phyloP scores from a whole-genome alignment of 2,329 filamentous ascomycete species.

The Parafenestella ontariensis region DNA sequence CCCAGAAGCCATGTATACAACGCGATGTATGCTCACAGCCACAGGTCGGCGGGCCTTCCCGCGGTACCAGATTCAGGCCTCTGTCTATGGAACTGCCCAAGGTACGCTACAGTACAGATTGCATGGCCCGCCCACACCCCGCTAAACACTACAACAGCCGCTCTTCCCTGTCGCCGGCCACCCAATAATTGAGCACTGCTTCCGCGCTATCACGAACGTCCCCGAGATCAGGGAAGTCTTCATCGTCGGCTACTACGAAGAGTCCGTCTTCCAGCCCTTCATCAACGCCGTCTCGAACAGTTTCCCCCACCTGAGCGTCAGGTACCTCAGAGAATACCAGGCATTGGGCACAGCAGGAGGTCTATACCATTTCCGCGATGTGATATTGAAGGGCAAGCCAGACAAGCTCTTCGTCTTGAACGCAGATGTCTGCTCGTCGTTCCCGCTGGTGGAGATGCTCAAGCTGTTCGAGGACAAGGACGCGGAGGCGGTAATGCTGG shows the following conservation, averaged over 20 bases:
- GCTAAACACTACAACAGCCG: constrained; percentile 64
- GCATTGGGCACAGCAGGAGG: constrained; percentile 94
- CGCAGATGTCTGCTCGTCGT: constrained; percentile 98
- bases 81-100: constrained; percentile 96
- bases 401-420: constrained; percentile 98
- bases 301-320: constrained; percentile 87
- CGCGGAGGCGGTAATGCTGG: constrained; percentile 94
- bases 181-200: constrained; percentile 97
- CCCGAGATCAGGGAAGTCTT: constrained; percentile 94
- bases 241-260: constrained; percentile 98
- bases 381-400: constrained; percentile 92
- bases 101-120: constrained; percentile 58
- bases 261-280: constrained; percentile 95
- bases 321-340: constrained; percentile 97
- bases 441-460: constrained; percentile 95
- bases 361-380: constrained; percentile 98
- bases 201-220: constrained; percentile 89
- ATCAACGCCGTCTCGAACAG: constrained; percentile 88
- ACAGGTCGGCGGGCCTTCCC: constrained; percentile 91
- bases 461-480: constrained; percentile 93
- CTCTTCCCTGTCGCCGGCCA: constrained; percentile 98
- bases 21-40: constrained; percentile 32
- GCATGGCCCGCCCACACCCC: constrained; percentile 15
- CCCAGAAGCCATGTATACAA: constrained; percentile 12
- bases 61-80: constrained; percentile 94